Percentiles rank a stretch among this genome's conserved stretches.
Conservation (phyloP, 306 rosid genomes). For the Castanea sativa region DNA sequence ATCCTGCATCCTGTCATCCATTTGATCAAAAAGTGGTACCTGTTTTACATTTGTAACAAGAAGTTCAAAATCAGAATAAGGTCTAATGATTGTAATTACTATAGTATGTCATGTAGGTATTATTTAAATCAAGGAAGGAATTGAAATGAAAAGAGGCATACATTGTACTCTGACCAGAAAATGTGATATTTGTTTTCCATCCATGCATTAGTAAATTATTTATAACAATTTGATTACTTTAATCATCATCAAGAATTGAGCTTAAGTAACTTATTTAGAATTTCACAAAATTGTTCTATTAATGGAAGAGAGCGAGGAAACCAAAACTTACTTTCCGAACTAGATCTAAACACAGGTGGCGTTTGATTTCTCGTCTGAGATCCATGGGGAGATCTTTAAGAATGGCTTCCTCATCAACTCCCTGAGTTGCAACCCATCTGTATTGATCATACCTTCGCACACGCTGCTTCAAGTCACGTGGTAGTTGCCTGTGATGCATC, state of each 20-base stretch:
- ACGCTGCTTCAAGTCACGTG: slow-evolving; percentile 37
- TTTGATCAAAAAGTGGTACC: slow-evolving; percentile 59
- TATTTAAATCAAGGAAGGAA: neutral
- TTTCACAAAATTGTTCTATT: neutral
- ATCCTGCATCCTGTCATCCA: slow-evolving; percentile 55
- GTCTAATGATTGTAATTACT: neutral
- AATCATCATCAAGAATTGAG: neutral
- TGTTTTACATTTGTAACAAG: slow-evolving; percentile 12
- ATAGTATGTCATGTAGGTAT: neutral
- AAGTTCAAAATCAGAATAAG: neutral
- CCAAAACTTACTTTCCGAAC: slow-evolving; percentile 41
- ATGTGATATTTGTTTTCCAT: neutral
- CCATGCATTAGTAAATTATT: neutral
- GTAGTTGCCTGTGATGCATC: slow-evolving; percentile 63
- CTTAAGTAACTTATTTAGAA: neutral
- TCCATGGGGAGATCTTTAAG: slow-evolving; percentile 54
- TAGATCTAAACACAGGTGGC: slow-evolving; percentile 53
- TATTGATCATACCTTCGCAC: slow-evolving; percentile 53
- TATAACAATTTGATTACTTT: no score
- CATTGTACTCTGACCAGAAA: neutral
- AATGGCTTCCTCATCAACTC: slow-evolving; percentile 55
- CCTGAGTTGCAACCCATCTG: slow-evolving; percentile 55
- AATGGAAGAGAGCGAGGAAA: neutral
- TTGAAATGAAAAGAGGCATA: neutral
- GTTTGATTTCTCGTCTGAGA: slow-evolving; percentile 56